A percentile compares a stretch with the other conserved stretches of the same genome.
These are phyloP conservation scores for Emergomyces orientalis DNA, from an alignment of 2,329 filamentous ascomycete species.

Conservation along the genomic window DNA sequence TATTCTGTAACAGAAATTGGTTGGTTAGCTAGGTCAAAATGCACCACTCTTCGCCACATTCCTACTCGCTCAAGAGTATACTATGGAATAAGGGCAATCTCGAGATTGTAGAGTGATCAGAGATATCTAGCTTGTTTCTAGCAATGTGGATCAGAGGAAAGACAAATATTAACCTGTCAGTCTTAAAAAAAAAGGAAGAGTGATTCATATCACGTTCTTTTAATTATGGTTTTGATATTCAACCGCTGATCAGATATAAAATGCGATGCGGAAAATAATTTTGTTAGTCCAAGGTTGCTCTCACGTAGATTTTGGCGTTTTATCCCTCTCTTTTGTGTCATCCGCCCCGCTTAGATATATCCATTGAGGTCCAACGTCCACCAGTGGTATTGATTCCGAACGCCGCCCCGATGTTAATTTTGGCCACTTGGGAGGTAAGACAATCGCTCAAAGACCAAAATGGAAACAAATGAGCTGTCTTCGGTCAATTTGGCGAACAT, in stretches of 20 bases:
- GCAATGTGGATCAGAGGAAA: neutral
- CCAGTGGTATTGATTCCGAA: neutral
- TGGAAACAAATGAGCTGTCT: neutral
- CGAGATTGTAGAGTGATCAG: neutral
- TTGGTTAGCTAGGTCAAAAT: neutral
- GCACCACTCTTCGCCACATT: neutral
- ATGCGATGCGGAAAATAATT: neutral
- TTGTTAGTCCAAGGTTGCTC: neutral
- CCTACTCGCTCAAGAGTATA: neutral
- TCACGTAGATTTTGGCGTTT: neutral
- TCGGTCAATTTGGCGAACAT: neutral
- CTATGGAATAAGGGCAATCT: neutral
- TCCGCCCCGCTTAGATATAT: neutral
- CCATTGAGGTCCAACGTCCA: neutral
- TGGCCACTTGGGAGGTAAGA: neutral
- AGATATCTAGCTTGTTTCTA: neutral
- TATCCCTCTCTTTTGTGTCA: neutral
- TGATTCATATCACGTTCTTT: neutral
- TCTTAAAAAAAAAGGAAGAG: neutral
- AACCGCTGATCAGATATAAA: neutral
- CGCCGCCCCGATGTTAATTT: neutral
- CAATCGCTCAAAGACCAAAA: neutral
- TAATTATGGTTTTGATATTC: neutral
- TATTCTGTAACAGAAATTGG: neutral
- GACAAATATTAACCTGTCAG: neutral